Percentiles rank a stretch among this genome's conserved stretches.
These are phyloP conservation scores for Candida ponderosae DNA, from an alignment of 805 yeast species.

Conservation along the genomic window DNA sequence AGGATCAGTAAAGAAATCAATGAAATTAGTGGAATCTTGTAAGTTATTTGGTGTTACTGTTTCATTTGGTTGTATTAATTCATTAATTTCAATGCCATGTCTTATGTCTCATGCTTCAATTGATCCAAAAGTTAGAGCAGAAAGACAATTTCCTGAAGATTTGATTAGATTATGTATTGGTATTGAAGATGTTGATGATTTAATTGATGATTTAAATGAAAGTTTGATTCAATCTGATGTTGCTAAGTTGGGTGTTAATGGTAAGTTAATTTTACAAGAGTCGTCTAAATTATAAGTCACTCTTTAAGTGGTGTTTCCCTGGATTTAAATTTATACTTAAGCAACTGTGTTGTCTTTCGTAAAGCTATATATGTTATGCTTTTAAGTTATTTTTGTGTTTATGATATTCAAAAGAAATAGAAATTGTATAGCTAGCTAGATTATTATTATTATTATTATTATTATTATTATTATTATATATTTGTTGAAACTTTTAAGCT, in stretches of 20 bases:
- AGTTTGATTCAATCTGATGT: conserved; percentile 68
- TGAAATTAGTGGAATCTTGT: conserved; percentile 66
- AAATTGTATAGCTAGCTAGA: too few relatives aligned
- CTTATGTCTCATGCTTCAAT: conserved; percentile 97
- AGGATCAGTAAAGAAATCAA: conserved; percentile 58
- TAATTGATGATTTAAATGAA: conserved; percentile 68
- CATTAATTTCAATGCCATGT: conserved; percentile 89
- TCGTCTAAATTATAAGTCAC: conserved; percentile 16
- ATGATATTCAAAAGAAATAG: too few relatives aligned
- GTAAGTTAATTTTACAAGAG: conserved; percentile 15
- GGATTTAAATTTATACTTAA: too few relatives aligned
- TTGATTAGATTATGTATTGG: conserved; percentile 86
- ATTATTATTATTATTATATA: too few relatives aligned
- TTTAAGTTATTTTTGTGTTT: too few relatives aligned
- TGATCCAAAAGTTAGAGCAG: conserved; percentile 78
- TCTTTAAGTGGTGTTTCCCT: too few relatives aligned
- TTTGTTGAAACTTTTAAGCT: too few relatives aligned
- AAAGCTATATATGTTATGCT: too few relatives aligned
- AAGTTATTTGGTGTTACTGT: conserved; percentile 84
- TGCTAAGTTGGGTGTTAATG: conserved; percentile 23
- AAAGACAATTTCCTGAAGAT: conserved; percentile 89
- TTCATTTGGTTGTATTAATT: conserved; percentile 90
- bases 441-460: too few relatives aligned
- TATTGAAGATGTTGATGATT: conserved; percentile 74
- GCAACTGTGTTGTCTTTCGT: too few relatives aligned